Percentiles rank a stretch among this genome's conserved stretches.
phyloP scores from a whole-genome alignment of 495 filamentous ascomycete genomes.

The Aspergillus sparsus region DNA sequence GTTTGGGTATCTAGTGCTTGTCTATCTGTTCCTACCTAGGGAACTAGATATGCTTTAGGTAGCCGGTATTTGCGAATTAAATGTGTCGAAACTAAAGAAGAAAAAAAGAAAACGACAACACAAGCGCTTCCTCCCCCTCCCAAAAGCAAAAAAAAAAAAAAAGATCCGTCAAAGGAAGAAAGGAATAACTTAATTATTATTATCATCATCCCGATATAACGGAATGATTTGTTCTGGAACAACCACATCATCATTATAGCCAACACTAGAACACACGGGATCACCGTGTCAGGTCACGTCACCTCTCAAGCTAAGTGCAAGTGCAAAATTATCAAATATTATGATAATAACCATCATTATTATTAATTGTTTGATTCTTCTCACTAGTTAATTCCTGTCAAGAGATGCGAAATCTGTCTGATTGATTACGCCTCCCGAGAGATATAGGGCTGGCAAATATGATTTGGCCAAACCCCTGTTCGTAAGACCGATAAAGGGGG shows the following conservation, averaged over 20 bases:
- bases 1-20: not conserved
- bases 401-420: too few species aligned
- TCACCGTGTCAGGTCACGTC: not conserved
- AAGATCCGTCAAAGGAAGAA: too few species aligned
- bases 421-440: conserved; percentile 1
- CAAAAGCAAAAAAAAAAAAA: too few species aligned
- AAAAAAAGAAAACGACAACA: too few species aligned
- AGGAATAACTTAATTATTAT: too few species aligned
- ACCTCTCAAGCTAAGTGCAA: not conserved
- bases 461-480: not conserved
- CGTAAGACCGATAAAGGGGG: not conserved
- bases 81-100: too few species aligned
- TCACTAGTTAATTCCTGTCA: too few species aligned
- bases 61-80: not conserved
- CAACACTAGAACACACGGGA: not conserved
- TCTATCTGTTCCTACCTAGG: not conserved
- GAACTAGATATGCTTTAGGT: not conserved
- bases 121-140: too few species aligned
- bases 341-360: too few species aligned
- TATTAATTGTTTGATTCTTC: too few species aligned
- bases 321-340: too few species aligned
- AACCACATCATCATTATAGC: conserved; percentile 10
- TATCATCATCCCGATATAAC: too few species aligned
- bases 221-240: conserved; percentile 11
- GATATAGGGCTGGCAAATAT: conserved; percentile 15